These are phyloP conservation scores for Colletotrichum eremochloae DNA, from an alignment of 2,329 filamentous ascomycete species.

Conservation along the genomic window DNA sequence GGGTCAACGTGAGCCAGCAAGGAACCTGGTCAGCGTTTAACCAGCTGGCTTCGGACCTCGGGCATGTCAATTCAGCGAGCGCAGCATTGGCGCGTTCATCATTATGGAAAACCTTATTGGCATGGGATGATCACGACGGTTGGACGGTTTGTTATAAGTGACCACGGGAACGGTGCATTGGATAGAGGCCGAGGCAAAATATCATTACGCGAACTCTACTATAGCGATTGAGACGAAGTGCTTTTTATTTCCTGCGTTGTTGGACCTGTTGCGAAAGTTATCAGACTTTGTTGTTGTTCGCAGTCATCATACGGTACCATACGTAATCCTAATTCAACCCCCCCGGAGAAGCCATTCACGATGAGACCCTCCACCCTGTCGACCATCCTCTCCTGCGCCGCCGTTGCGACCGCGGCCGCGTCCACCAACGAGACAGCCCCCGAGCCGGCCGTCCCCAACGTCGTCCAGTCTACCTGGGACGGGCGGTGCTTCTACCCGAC, in stretches of 20 bases:
- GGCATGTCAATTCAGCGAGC: conserved; percentile 35
- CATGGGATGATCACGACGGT: conserved; percentile 13
- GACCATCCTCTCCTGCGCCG: conserved; percentile 30
- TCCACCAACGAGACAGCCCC: conserved; percentile 35
- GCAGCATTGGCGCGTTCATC: conserved; percentile 40
- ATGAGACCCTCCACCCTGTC: conserved; percentile 32
- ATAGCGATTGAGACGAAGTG: conserved; percentile 5
- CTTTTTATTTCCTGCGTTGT: background rate
- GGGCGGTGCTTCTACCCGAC: conserved; percentile 51
- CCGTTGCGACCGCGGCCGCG: conserved; percentile 35
- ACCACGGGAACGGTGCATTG: background rate
- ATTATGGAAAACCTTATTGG: conserved; percentile 9
- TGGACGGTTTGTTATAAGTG: conserved; percentile 17
- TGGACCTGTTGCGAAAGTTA: conserved; percentile 6
- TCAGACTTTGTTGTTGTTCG: conserved; percentile 27
- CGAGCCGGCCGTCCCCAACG: conserved; percentile 36
- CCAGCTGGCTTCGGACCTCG: conserved; percentile 38
- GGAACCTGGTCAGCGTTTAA: background rate
- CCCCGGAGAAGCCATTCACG: background rate
- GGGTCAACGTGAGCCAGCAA: background rate
- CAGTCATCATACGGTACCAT: conserved; percentile 1
- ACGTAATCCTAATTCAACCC: background rate
- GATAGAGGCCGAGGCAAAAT: background rate
- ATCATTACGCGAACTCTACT: background rate
- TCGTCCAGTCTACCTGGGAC: conserved; percentile 50